Base-by-base conservation (phyloP, 768 basidiomycete genomes). In the Leccinum ochraceum region DNA sequence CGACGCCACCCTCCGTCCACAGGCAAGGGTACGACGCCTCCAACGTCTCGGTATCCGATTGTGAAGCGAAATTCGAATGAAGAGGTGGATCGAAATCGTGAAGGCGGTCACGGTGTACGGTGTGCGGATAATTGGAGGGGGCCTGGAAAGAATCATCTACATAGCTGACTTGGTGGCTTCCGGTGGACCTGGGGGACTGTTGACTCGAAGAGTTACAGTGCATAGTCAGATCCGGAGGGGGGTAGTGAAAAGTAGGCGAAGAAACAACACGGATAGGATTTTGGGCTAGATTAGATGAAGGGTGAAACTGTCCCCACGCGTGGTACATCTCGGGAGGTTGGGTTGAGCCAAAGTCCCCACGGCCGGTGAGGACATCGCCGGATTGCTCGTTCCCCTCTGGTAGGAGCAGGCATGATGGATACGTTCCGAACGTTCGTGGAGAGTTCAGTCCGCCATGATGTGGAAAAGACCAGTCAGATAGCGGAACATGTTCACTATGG, bases 21-120 rank as follows among this genome's bases (percentile, higher is more conserved):
- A 50, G 58, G 48, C 69, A 72, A 39, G 65, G 68, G 52, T 59
- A 53, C 17, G 52, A 63, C 26, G 54, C 55, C 20, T 62, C 52
- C 22, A 48, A 42, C 14, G 32, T 44, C 42, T 28, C 62, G 34
- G 11, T 51, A 30, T 49, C 49, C 14, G 58, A 20, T n/a, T 66
- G 54, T 42, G 34, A 39, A 32, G 50, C 22, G 48, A 53, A n/a
- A 30, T 50, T 56, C 49, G 53, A 30, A 48, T 50, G 44, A 20
- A 44, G 22, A 32, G 34, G 26, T 13, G 32, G 4, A 7, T 4
- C 3, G 32, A 54, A 49, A 30, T 17, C 9, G 2, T 60, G 51
- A 36, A 37, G 48, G 3, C 59, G 42, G 34, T 34, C 34, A 34
- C 11, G 34, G 42, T 44, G 50, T 24, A 36, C 32, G 8, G n/a